phyloP scores from a whole-genome alignment of 2,329 filamentous ascomycete genomes.

The Pyrenochaeta sp. region DNA sequence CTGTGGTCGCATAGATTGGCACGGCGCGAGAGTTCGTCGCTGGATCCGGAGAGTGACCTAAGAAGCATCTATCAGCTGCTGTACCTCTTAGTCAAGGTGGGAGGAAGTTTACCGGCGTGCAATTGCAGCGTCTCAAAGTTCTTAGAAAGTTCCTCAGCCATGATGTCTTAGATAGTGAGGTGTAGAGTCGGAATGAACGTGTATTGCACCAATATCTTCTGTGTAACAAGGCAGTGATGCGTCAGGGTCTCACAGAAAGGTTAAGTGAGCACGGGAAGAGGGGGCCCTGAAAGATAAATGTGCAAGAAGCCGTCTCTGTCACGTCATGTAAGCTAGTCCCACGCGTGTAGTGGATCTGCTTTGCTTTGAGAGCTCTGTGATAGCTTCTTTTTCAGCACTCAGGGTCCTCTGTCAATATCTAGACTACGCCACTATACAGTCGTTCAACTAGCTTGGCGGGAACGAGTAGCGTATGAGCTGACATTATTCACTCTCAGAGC shows the following conservation, averaged over 20 bases:
- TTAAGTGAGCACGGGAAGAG: conserved; percentile 1
- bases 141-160: conserved; percentile 52
- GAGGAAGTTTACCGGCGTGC: conserved; percentile 54
- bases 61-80: conserved; percentile 4
- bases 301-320: conserved; percentile 23
- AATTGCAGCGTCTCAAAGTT: conserved; percentile 62
- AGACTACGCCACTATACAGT: not conserved
- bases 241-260: conserved; percentile 13
- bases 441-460: conserved; percentile 1
- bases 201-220: not conserved
- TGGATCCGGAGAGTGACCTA: conserved; percentile 80
- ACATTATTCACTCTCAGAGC: not conserved
- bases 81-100: not conserved
- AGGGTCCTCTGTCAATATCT: not conserved
- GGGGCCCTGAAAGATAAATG: conserved; percentile 11
- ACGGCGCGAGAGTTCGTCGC: conserved; percentile 88
- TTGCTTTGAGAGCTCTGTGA: conserved; percentile 2
- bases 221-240: conserved; percentile 29
- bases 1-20: conserved; percentile 94
- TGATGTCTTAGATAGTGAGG: conserved; percentile 16
- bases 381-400: not conserved
- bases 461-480: conserved; percentile 5
- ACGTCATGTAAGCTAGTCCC: conserved; percentile 34
- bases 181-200: not conserved
- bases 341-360: conserved; percentile 10